A percentile compares a stretch with the other conserved stretches of the same genome.
phyloP scores from a whole-genome alignment of 129 eudicot genomes.

The Centrapalus pauciflorus region DNA sequence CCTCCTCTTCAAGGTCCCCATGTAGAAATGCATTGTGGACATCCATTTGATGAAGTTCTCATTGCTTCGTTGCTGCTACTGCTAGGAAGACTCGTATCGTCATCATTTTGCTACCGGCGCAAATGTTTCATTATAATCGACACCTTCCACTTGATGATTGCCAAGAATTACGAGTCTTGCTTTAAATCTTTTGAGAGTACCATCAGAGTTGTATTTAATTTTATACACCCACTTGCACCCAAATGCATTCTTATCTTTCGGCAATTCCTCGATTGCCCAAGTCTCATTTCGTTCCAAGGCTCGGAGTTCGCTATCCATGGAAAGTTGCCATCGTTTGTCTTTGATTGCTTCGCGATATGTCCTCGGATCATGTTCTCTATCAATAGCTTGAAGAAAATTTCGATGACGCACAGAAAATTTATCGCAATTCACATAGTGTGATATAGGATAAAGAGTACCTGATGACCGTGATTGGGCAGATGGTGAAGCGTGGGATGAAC shows the following conservation, averaged over 20 bases:
- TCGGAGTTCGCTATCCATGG: neutral
- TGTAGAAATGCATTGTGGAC: neutral
- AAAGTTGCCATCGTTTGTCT: neutral
- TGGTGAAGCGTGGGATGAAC: no score
- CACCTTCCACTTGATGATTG: neutral
- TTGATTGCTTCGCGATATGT: neutral
- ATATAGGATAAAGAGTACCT: neutral
- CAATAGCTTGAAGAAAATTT: neutral
- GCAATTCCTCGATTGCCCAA: neutral
- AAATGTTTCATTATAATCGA: neutral
- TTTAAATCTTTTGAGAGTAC: neutral
- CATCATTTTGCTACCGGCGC: neutral
- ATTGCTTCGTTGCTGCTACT: neutral
- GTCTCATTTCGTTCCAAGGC: neutral
- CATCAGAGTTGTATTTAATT: neutral
- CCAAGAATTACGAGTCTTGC: neutral
- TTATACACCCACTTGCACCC: slow-evolving; percentile 7
- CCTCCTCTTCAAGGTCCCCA: neutral
- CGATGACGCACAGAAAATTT: neutral
- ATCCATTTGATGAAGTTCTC: slow-evolving; percentile 16
- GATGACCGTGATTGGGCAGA: neutral
- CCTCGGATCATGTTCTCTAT: neutral
- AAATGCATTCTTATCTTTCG: neutral
- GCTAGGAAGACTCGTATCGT: neutral
- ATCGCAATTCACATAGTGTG: neutral